phyloP scores from a whole-genome alignment of 2,329 filamentous ascomycete species.

The Aureobasidium sp. region DNA sequence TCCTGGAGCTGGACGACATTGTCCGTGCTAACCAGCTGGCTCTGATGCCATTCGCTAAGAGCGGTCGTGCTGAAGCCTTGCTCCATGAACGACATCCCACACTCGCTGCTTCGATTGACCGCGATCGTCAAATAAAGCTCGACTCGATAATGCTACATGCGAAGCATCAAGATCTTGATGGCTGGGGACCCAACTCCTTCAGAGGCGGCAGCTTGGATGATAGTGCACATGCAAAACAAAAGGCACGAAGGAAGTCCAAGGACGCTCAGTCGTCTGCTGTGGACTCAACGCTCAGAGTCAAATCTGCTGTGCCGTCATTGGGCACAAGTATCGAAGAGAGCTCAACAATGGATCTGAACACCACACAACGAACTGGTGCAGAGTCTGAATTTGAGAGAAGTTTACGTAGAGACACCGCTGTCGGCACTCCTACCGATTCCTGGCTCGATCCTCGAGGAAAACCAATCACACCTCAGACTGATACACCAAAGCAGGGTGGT shows the following conservation, averaged over 20 bases:
- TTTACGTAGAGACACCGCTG: slow-evolving; percentile 1
- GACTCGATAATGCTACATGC: slow-evolving; percentile 67
- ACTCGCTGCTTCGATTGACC: slow-evolving; percentile 58
- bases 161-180: slow-evolving; percentile 59
- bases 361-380: not conserved
- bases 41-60: slow-evolving; percentile 68
- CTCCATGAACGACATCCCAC: slow-evolving; percentile 60
- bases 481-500: not conserved
- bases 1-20: slow-evolving; percentile 70
- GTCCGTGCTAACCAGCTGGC: slow-evolving; percentile 78
- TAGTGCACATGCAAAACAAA: slow-evolving; percentile 36
- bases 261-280: slow-evolving; percentile 42
- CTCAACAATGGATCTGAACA: not conserved
- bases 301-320: slow-evolving; percentile 32
- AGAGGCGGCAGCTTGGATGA: slow-evolving; percentile 63
- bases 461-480: slow-evolving; percentile 21
- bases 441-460: slow-evolving; percentile 38
- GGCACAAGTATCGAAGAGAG: slow-evolving; percentile 16
- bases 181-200: slow-evolving; percentile 53
- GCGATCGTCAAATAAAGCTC: slow-evolving; percentile 61
- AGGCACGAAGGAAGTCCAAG: slow-evolving; percentile 34
- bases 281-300: slow-evolving; percentile 62
- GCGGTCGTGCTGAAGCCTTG: slow-evolving; percentile 60
- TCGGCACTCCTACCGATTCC: slow-evolving; percentile 26
- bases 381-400: not conserved